A percentile compares a stretch with the other conserved stretches of the same genome.
Conservation (phyloP, 2,329 filamentous ascomycete genomes). For the Hymenoscyphus albidus region DNA sequence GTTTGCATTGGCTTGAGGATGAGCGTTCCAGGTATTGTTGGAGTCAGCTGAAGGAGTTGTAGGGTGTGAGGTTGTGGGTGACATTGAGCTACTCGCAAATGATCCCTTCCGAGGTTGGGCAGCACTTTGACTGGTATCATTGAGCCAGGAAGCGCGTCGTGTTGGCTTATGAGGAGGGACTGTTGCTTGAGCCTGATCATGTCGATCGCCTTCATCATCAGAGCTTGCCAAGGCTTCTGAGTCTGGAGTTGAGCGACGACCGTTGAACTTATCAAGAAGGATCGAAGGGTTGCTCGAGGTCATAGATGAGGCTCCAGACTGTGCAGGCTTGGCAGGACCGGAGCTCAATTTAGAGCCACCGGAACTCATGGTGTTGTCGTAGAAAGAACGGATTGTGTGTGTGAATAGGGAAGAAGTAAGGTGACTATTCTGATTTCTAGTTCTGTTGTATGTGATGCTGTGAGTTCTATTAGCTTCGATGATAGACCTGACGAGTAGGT, state of each 20-base stretch:
- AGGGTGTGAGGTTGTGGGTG: conserved; percentile 75
- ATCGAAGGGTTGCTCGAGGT: conserved; percentile 59
- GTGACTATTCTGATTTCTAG: neutral
- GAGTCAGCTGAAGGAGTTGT: conserved; percentile 71
- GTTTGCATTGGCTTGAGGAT: conserved; percentile 40
- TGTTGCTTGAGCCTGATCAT: conserved; percentile 47
- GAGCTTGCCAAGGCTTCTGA: conserved; percentile 92
- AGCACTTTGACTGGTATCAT: conserved; percentile 67
- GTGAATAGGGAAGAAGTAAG: neutral
- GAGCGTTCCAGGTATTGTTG: conserved; percentile 52
- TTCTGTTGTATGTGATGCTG: conserved; percentile 2
- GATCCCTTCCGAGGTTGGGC: conserved; percentile 70
- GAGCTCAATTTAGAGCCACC: conserved; percentile 21
- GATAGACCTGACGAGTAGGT: no score
- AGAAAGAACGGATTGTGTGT: neutral
- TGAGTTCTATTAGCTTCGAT: neutral
- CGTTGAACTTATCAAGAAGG: conserved; percentile 70
- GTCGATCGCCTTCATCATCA: conserved; percentile 78
- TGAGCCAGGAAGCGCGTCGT: conserved; percentile 79
- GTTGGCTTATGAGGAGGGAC: conserved; percentile 57
- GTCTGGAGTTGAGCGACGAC: conserved; percentile 83
- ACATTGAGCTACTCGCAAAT: conserved; percentile 71
- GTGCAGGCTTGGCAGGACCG: conserved; percentile 42
- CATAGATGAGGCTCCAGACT: conserved; percentile 44
- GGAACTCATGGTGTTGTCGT: conserved; percentile 24